A percentile compares a stretch with the other conserved stretches of the same genome.
phyloP scores from a whole-genome alignment of 108 stramenopile genomes.

The Stephanodiscus minutulus region DNA sequence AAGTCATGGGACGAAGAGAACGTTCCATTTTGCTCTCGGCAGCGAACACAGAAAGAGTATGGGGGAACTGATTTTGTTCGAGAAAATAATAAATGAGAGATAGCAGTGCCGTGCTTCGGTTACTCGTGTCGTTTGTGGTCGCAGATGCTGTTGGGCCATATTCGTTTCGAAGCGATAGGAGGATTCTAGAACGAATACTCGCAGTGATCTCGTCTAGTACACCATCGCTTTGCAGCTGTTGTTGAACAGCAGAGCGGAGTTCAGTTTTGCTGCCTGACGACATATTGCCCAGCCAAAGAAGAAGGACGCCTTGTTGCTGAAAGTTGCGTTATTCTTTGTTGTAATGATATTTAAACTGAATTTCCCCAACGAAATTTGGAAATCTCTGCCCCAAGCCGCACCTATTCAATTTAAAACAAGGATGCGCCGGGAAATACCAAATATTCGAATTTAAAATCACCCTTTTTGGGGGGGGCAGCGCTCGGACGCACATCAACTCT shows the following conservation, averaged over 20 bases:
- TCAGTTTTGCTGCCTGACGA: background rate
- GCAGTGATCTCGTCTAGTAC: constrained; percentile 35
- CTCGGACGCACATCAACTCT: background rate
- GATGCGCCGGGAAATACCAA: no score
- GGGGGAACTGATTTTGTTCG: constrained; percentile 9
- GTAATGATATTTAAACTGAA: no score
- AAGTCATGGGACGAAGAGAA: constrained; percentile 1
- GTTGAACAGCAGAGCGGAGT: constrained; percentile 31
- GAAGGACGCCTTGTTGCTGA: no score
- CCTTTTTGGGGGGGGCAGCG: background rate
- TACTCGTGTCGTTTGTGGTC: background rate
- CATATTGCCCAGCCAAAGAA: background rate
- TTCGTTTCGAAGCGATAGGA: constrained; percentile 14
- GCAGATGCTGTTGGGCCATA: background rate
- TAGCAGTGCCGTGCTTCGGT: constrained; percentile 21
- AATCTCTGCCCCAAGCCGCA: no score
- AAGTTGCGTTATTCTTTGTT: no score
- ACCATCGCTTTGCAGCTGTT: constrained; percentile 22
- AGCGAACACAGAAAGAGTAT: constrained; percentile 35
- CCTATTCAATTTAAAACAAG: no score
- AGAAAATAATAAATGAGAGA: constrained; percentile 29
- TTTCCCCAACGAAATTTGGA: no score
- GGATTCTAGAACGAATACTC: constrained; percentile 15
- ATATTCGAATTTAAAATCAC: no score
- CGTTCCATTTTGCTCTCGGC: constrained; percentile 33